These are phyloP conservation scores for Phyllosticta paracitricarpa DNA, from an alignment of 2,329 filamentous ascomycete genomes.

Conservation along the genomic window DNA sequence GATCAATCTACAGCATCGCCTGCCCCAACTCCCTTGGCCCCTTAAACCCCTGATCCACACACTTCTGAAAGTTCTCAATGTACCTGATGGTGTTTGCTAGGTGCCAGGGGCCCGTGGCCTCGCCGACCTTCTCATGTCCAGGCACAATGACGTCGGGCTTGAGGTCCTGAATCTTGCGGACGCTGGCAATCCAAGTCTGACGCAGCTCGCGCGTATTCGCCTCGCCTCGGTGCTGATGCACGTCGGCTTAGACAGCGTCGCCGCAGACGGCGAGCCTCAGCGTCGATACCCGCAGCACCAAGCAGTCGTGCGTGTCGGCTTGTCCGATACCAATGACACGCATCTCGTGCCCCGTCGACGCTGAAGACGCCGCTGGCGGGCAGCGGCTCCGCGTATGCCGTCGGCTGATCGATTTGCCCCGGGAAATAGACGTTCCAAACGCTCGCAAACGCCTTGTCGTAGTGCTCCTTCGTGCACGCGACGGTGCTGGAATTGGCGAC, in stretches of 20 bases:
- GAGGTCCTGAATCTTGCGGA: slow-evolving; percentile 24
- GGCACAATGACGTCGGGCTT: slow-evolving; percentile 24
- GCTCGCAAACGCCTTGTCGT: slow-evolving; percentile 5
- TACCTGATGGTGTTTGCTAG: slow-evolving; percentile 20
- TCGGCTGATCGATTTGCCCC: neutral
- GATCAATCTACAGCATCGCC: slow-evolving; percentile 13
- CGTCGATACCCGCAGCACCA: slow-evolving; percentile 27
- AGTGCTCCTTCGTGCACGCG: slow-evolving; percentile 17
- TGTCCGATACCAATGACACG: slow-evolving; percentile 17
- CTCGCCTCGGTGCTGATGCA: slow-evolving; percentile 28
- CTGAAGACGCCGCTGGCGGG: slow-evolving; percentile 15
- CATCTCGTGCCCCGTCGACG: slow-evolving; percentile 13
- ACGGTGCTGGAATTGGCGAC: slow-evolving; percentile 18
- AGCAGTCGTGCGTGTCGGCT: slow-evolving; percentile 18
- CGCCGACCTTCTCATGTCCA: slow-evolving; percentile 20
- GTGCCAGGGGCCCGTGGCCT: slow-evolving; percentile 21
- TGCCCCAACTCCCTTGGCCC: slow-evolving; percentile 8
- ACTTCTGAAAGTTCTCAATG: slow-evolving; percentile 14
- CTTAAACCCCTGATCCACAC: slow-evolving; percentile 4
- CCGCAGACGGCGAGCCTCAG: slow-evolving; percentile 28
- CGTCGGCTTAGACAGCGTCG: slow-evolving; percentile 31
- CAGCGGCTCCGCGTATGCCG: neutral
- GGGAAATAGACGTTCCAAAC: neutral
- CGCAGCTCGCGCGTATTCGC: slow-evolving; percentile 23
- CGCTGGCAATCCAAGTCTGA: slow-evolving; percentile 23